Evolutionary conservation across 805 yeast species (phyloP).

Genomic region (Pichia manshurica): DNA sequence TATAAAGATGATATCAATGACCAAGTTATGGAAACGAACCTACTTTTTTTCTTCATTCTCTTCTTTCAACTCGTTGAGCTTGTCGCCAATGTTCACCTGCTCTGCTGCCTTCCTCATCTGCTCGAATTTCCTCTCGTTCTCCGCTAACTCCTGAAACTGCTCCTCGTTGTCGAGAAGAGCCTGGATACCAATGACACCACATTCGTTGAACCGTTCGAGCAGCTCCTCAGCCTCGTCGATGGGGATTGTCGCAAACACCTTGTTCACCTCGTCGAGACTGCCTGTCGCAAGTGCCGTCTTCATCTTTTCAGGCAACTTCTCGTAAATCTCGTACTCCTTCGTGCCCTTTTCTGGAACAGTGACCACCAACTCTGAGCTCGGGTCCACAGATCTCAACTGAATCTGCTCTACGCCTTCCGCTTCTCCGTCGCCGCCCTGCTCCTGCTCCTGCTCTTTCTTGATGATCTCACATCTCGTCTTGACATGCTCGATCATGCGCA

Average conservation of each 20-base stretch:
- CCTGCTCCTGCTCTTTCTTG: conserved; percentile 39
- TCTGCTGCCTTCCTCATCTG: conserved; percentile 13
- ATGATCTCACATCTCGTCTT: conserved; percentile 67
- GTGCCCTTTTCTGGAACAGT: conserved; percentile 57
- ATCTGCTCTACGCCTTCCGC: conserved; percentile 67
- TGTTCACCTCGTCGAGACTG: conserved; percentile 72
- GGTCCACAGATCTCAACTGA: conserved; percentile 85
- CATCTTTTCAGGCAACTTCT: conserved; percentile 53
- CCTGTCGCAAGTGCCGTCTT: conserved; percentile 70
- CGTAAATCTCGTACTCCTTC: conserved; percentile 49
- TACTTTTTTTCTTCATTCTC: not conserved
- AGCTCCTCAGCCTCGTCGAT: conserved; percentile 76
- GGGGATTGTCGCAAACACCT: conserved; percentile 67
- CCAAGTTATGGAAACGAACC: too few relatives aligned
- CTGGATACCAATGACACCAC: conserved; percentile 78
- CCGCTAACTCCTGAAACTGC: conserved; percentile 52
- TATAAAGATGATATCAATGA: not conserved
- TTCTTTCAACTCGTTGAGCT: conserved; percentile 2
- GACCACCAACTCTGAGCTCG: conserved; percentile 67
- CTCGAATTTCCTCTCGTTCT: conserved; percentile 28
- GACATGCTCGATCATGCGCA: conserved; percentile 70
- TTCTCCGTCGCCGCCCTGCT: conserved; percentile 35
- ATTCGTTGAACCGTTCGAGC: conserved; percentile 67
- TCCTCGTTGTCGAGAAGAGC: conserved; percentile 69
- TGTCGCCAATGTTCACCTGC: conserved; percentile 9